Percentiles rank a stretch among this genome's conserved stretches.
These are phyloP conservation scores for Candida mesenterica DNA, from an alignment of 1,139 yeast genomes.

Conservation along the genomic window DNA sequence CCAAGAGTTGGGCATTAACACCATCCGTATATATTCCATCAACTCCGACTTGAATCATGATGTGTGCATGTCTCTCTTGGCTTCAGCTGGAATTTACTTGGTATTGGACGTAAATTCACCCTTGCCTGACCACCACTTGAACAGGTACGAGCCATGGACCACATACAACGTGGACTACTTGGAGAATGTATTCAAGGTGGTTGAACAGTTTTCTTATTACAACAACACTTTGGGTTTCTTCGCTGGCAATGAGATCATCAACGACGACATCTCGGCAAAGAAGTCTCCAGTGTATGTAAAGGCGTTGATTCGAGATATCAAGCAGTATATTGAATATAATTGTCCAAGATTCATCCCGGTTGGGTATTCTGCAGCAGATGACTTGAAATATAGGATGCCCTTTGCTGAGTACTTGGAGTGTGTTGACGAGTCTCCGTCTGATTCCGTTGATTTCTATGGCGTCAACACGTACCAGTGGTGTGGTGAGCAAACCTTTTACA, in stretches of 20 bases:
- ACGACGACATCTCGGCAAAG: constrained; percentile 73
- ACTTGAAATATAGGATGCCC: constrained; percentile 68
- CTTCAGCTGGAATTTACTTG: constrained; percentile 87
- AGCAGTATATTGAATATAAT: constrained; percentile 59
- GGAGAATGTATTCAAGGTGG: constrained; percentile 72
- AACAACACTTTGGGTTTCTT: constrained; percentile 90
- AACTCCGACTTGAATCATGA: constrained; percentile 85
- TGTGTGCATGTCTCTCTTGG: constrained; percentile 85
- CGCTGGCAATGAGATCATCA: constrained; percentile 91
- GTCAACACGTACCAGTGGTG: constrained; percentile 98
- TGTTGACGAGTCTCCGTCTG: constrained; percentile 51
- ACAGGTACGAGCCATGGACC: constrained; percentile 87
- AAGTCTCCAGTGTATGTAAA: constrained; percentile 70
- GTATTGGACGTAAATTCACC: constrained; percentile 93
- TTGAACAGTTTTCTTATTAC: constrained; percentile 79
- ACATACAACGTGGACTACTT: constrained; percentile 69
- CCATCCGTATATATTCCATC: constrained; percentile 83
- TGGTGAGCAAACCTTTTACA: constrained; percentile 77
- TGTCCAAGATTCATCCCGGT: constrained; percentile 74
- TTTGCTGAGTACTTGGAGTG: constrained; percentile 83
- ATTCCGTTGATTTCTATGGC: constrained; percentile 88
- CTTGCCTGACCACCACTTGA: constrained; percentile 67
- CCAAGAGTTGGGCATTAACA: constrained; percentile 76
- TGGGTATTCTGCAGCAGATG: constrained; percentile 97
- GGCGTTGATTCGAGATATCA: constrained; percentile 78